Conservation (phyloP, 768 basidiomycete genomes). For the Tricholoma sp. region DNA sequence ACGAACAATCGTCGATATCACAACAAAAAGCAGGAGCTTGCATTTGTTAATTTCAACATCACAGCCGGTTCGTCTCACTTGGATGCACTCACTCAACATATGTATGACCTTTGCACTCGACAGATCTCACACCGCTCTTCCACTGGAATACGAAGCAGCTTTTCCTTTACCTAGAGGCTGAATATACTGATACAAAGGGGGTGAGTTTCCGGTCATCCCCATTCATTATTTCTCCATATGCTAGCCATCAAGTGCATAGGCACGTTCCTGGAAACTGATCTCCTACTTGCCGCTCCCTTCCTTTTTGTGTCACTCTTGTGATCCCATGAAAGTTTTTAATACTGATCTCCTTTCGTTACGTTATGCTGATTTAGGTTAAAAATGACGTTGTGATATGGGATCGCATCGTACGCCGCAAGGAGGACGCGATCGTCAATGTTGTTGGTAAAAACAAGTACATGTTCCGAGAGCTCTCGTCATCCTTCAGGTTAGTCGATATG, state of each 20-base stretch:
- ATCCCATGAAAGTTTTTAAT: conserved; percentile 6
- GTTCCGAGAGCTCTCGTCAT: conserved; percentile 67
- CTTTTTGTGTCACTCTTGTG: conserved; percentile 1
- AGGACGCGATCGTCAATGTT: conserved; percentile 65
- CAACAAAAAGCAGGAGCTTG: conserved; percentile 65
- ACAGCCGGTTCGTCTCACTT: conserved; percentile 55
- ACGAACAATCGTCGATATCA: conserved; percentile 50
- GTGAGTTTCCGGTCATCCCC: conserved; percentile 37
- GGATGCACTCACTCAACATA: not conserved
- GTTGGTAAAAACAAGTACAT: conserved; percentile 77
- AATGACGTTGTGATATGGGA: conserved; percentile 91
- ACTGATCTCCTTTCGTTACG: conserved; percentile 8
- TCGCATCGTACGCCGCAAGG: conserved; percentile 77
- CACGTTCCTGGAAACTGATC: not conserved
- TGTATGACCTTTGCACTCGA: not conserved
- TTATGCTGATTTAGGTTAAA: conserved; percentile 38
- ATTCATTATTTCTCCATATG: not conserved
- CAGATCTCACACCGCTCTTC: conserved; percentile 81
- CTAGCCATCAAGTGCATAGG: not conserved
- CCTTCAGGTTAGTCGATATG: conserved; percentile 61
- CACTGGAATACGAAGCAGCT: conserved; percentile 97
- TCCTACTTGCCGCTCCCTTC: not conserved
- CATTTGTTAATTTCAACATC: conserved; percentile 78
- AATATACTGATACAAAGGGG: conserved; percentile 69
- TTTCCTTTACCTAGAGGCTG: conserved; percentile 82